Evolutionary conservation across 2,329 filamentous ascomycete genomes (phyloP), one percentile per base, ranked within the genome.

Genomic region (Celoporthe dispersa): DNA sequence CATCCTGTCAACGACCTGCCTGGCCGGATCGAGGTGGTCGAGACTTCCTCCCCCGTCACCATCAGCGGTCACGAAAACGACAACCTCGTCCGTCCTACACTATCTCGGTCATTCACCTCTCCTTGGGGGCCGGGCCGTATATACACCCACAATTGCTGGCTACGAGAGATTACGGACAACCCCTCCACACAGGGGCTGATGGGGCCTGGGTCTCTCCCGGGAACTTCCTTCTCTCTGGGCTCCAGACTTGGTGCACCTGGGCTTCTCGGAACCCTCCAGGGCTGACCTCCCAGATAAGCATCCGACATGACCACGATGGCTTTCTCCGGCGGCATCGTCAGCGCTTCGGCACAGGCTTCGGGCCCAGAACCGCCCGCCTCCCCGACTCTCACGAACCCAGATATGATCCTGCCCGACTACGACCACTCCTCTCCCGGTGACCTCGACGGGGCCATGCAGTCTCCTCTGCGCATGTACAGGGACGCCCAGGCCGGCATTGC

Each of bases 351-450:
- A 68, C 71, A 80, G 59, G 73, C 75, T 73, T 77, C 80, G 48
- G 85, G 86, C 74, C 80, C 83, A 25, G 78, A 84, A 60, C 80
- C 85, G 70, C 90, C 92, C 73, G 89, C 89, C 16, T 97, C 93
- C 71, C 94, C 94, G 62, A 97, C 94, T 2, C 84, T 98, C 76
- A 97, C 94, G 68, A 97, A 97, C 80, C 94, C 94, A 66, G 94
- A 97, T 79, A 94, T 97, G 93, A 97, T 98, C 76, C 84, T 98
- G 66, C 94, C 94, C 71, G 90, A 92, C 78, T 90, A 91, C 77
- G 88, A 89, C 73, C 86, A 85, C 79, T 78, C 83, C 79, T 79
- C 83, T 79, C 81, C 86, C 77, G 60, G 59, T 1, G 83, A 85
- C 78, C 82, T 85, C 77, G 81, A 87, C 78, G 64, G 68, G 76